These are phyloP conservation scores for Gossypium herbaceum DNA, from an alignment of 345 rosid species.

Conservation along the genomic window DNA sequence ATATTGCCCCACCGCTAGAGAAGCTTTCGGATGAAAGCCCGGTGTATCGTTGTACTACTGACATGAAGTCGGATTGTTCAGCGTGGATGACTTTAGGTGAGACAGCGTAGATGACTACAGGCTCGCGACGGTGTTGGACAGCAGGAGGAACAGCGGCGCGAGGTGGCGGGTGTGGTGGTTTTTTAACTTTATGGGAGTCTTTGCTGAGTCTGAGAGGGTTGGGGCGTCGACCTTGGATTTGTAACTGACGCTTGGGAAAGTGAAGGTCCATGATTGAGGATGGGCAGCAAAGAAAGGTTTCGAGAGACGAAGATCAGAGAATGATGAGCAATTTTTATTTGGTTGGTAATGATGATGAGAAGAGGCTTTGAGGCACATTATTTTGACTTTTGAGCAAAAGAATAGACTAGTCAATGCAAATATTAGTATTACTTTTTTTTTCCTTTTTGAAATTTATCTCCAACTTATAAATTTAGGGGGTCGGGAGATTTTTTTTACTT, in stretches of 20 bases:
- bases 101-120: conserved; percentile 30
- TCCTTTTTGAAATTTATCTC: too few species aligned
- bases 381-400: too few species aligned
- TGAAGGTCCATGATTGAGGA: conserved; percentile 33
- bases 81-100: conserved; percentile 81
- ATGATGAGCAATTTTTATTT: too few species aligned
- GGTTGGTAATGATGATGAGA: too few species aligned
- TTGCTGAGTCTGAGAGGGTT: conserved; percentile 53
- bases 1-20: conserved; percentile 40
- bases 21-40: conserved; percentile 55
- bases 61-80: conserved; percentile 58
- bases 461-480: too few species aligned
- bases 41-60: conserved; percentile 83
- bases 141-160: not conserved
- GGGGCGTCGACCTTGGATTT: conserved; percentile 75
- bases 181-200: conserved; percentile 62
- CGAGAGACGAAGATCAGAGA: too few species aligned
- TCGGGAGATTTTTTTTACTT: too few species aligned
- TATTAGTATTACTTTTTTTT: too few species aligned
- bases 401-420: too few species aligned
- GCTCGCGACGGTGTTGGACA: not conserved
- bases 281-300: not conserved
- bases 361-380: too few species aligned
- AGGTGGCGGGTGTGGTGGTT: conserved; percentile 45
- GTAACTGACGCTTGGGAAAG: conserved; percentile 35